Percentiles rank a stretch among this genome's conserved stretches.
phyloP scores from a whole-genome alignment of 2,329 filamentous ascomycete genomes.

The Metarhizium anisopliae region DNA sequence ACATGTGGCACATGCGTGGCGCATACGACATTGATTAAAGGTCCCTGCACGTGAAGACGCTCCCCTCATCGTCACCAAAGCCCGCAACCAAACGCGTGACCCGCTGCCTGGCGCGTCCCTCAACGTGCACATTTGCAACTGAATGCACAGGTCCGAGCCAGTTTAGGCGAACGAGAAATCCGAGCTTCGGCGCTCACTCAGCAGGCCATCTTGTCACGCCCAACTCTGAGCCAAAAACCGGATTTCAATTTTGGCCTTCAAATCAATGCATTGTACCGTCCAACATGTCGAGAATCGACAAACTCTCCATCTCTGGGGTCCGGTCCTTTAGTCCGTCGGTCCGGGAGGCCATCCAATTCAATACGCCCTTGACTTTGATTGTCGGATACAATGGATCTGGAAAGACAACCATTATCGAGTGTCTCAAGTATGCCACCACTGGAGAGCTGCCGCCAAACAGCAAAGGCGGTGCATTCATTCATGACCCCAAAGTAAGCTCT shows the following conservation, averaged over 20 bases:
- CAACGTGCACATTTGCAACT: background rate
- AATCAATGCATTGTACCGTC: slow-evolving; percentile 7
- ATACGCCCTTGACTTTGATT: slow-evolving; percentile 86
- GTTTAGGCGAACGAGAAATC: no score
- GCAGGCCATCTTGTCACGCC: no score
- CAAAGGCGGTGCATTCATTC: slow-evolving; percentile 85
- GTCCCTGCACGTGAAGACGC: slow-evolving; percentile 6
- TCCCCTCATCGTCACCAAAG: background rate
- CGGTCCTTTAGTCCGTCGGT: slow-evolving; percentile 76
- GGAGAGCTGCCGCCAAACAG: slow-evolving; percentile 89
- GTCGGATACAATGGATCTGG: slow-evolving; percentile 96
- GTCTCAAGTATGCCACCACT: slow-evolving; percentile 94
- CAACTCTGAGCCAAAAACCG: no score
- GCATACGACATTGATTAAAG: background rate
- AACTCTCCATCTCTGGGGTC: slow-evolving; percentile 72
- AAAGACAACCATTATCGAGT: slow-evolving; percentile 98
- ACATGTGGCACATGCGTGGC: no score
- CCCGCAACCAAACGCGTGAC: background rate
- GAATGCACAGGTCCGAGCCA: no score
- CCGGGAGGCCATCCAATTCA: slow-evolving; percentile 76
- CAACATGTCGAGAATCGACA: slow-evolving; percentile 73
- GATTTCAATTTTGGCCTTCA: background rate
- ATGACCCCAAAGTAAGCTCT: slow-evolving; percentile 71
- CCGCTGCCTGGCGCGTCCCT: slow-evolving; percentile 2
- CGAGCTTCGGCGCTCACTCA: no score